Conservation (phyloP, 75 land plant species). For the Ceratopteris richardii region DNA sequence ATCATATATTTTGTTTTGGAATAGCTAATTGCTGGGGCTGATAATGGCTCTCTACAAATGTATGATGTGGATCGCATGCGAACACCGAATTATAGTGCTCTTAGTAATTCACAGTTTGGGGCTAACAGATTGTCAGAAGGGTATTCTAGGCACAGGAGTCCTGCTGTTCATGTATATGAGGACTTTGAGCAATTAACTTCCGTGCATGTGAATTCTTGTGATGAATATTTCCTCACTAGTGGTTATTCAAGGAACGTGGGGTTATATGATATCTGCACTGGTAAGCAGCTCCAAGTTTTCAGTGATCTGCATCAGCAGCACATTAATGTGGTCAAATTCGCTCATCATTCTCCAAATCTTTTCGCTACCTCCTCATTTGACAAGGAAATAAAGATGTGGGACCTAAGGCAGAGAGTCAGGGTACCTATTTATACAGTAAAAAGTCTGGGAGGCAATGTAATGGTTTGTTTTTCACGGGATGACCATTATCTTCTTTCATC, state of each 20-base stretch:
- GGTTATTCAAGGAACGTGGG: conserved; percentile 78
- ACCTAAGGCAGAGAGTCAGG: conserved; percentile 53
- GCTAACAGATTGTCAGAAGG: conserved; percentile 13
- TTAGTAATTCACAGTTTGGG: too few relatives aligned
- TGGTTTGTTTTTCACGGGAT: conserved; percentile 89
- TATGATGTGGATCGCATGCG: conserved; percentile 58
- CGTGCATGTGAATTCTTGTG: conserved; percentile 80
- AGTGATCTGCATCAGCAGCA: conserved; percentile 67
- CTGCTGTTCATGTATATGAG: conserved; percentile 50
- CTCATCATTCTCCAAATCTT: conserved; percentile 72
- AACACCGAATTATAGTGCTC: too few relatives aligned
- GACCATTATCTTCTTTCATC: conserved; percentile 76
- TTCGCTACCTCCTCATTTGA: conserved; percentile 90
- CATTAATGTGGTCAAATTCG: conserved; percentile 85
- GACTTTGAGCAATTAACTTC: conserved; percentile 80
- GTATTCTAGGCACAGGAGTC: conserved; percentile 18
- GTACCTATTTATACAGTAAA: conserved; percentile 58
- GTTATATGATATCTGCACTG: conserved; percentile 70
- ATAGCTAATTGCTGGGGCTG: conserved; percentile 91
- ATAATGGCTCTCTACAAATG: conserved; percentile 65
- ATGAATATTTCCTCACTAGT: conserved; percentile 77
- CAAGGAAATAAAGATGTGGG: conserved; percentile 82
- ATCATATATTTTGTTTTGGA: background rate
- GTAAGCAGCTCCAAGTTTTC: conserved; percentile 56
- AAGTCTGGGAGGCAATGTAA: conserved; percentile 73